Conservation (phyloP, 2,329 filamentous ascomycete species). For the Truncatella angustata region DNA sequence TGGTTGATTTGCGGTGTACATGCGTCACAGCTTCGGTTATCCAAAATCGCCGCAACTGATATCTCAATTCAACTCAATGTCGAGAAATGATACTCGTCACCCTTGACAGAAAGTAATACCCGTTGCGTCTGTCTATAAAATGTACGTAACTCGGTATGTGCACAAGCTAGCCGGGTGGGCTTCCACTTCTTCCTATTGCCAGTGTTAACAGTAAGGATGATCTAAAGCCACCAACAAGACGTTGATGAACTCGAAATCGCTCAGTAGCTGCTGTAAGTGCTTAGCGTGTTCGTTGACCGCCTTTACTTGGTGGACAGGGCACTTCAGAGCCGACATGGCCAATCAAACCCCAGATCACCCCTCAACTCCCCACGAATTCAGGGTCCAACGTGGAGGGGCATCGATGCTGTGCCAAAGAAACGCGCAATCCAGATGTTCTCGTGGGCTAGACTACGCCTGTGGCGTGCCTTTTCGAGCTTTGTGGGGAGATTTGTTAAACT, state of each 20-base stretch:
- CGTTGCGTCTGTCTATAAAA: too few relatives aligned
- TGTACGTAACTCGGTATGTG: too few relatives aligned
- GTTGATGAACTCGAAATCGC: background rate
- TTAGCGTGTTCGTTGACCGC: background rate
- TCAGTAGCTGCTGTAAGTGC: background rate
- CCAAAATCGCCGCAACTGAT: too few relatives aligned
- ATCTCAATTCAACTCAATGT: too few relatives aligned
- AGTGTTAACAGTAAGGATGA: too few relatives aligned
- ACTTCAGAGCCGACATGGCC: background rate
- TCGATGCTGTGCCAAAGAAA: background rate
- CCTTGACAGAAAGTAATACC: too few relatives aligned
- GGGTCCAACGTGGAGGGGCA: background rate
- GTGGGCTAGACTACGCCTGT: background rate
- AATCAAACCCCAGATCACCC: background rate
- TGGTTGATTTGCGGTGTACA: too few relatives aligned
- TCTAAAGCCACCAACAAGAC: too few relatives aligned
- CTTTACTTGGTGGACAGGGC: background rate
- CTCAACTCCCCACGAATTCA: background rate
- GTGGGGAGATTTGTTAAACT: background rate
- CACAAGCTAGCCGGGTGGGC: too few relatives aligned
- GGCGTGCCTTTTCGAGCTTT: background rate
- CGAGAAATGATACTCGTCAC: too few relatives aligned
- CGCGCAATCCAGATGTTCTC: background rate
- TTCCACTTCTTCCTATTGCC: background rate
- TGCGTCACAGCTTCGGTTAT: too few relatives aligned